Conservation (phyloP, 1,284 basidiomycete genomes). For the Ceratorhiza oryzae-sativae region DNA sequence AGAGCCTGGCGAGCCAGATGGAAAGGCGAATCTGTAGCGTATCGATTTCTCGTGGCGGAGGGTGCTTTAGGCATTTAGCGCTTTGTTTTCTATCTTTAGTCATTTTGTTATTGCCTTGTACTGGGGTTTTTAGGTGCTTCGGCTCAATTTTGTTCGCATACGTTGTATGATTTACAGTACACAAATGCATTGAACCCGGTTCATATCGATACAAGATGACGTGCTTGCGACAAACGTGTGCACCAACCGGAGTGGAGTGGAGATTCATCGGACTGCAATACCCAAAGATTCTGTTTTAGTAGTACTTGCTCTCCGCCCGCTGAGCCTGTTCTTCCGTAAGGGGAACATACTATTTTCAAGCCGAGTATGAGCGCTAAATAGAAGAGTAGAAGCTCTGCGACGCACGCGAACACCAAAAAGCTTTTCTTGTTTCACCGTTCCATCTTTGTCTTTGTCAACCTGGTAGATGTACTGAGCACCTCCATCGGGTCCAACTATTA, state of each 20-base stretch:
- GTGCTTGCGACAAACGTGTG: slow-evolving; percentile 4
- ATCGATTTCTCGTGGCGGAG: not conserved
- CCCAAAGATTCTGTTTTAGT: not conserved
- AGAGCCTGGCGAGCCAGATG: slow-evolving; percentile 35
- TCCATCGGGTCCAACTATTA: slow-evolving; percentile 67
- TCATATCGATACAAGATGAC: slow-evolving; percentile 19
- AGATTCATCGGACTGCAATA: slow-evolving; percentile 14
- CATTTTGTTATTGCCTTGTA: slow-evolving; percentile 22
- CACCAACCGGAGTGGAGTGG: not conserved
- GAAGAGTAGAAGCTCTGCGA: slow-evolving; percentile 41
- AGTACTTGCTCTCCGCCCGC: slow-evolving; percentile 34
- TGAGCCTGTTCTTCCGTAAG: slow-evolving; percentile 36
- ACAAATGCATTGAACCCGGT: slow-evolving; percentile 35
- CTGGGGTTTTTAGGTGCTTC: not conserved
- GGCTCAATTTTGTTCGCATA: slow-evolving; percentile 35
- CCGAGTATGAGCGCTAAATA: not conserved
- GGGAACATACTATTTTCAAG: slow-evolving; percentile 25
- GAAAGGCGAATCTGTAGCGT: slow-evolving; percentile 34
- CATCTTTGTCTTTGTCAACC: slow-evolving; percentile 81
- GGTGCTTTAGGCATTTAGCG: not conserved
- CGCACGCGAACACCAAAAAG: slow-evolving; percentile 85
- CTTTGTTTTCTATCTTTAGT: slow-evolving; percentile 9
- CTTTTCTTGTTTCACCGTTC: slow-evolving; percentile 69
- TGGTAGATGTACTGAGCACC: slow-evolving; percentile 68
- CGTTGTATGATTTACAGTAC: slow-evolving; percentile 37